Conservation (phyloP, 108 stramenopile species). For the Mayamaea pseudoterrestris region DNA sequence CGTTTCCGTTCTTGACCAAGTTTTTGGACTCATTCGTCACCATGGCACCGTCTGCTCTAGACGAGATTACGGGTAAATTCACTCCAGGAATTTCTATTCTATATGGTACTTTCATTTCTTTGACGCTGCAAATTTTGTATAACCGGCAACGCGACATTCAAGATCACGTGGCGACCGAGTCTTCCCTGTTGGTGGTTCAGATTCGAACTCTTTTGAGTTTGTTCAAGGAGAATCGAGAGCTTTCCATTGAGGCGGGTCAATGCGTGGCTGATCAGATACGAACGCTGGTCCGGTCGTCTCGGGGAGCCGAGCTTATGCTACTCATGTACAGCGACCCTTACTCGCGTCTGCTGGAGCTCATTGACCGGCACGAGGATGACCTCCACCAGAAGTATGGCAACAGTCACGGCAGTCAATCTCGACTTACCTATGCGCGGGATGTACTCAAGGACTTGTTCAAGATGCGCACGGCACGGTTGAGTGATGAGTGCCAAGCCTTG, state of each 20-base stretch:
- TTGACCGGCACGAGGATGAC: slow-evolving; percentile 10
- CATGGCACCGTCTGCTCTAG: slow-evolving; percentile 12
- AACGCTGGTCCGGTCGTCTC: slow-evolving; percentile 29
- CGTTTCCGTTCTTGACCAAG: slow-evolving; percentile 21
- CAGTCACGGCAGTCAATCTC: slow-evolving; percentile 11
- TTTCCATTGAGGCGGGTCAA: slow-evolving; percentile 23
- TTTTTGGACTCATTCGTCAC: slow-evolving; percentile 18
- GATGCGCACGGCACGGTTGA: slow-evolving; percentile 34
- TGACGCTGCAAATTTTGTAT: slow-evolving; percentile 55
- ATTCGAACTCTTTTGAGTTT: slow-evolving; percentile 23
- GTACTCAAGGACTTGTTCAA: slow-evolving; percentile 26
- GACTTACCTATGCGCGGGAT: slow-evolving; percentile 26
- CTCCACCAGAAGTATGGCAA: neutral
- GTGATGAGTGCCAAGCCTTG: slow-evolving; percentile 43
- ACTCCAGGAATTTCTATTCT: slow-evolving; percentile 60
- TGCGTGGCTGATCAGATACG: slow-evolving; percentile 47
- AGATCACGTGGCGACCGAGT: slow-evolving; percentile 34
- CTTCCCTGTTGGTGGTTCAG: slow-evolving; percentile 25
- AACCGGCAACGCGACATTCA: slow-evolving; percentile 39
- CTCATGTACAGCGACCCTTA: slow-evolving; percentile 59
- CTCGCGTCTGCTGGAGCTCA: slow-evolving; percentile 28
- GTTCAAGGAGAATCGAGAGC: slow-evolving; percentile 20
- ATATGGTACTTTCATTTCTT: slow-evolving; percentile 64
- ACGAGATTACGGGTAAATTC: slow-evolving; percentile 29
- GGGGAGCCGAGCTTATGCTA: slow-evolving; percentile 44